Percentiles rank a stretch among this genome's conserved stretches.
phyloP scores from a whole-genome alignment of 192 early-diverging fungal genomes.

The Coemansia sp. region DNA sequence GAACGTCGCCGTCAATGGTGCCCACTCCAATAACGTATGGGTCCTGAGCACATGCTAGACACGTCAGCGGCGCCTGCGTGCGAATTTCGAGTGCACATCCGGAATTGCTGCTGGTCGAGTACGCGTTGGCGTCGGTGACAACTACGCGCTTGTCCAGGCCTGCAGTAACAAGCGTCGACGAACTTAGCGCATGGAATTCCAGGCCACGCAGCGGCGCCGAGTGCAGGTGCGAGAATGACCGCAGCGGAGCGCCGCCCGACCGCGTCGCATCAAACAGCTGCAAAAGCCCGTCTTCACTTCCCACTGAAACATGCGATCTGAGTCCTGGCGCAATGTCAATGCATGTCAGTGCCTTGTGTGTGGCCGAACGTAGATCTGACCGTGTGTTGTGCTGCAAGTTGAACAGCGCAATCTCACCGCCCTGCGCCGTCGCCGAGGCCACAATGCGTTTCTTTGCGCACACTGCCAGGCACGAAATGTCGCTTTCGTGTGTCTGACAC shows the following conservation, averaged over 20 bases:
- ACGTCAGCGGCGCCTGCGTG: slow-evolving; percentile 27
- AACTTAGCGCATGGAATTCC: slow-evolving; percentile 20
- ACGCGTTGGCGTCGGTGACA: slow-evolving; percentile 26
- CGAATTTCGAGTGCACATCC: slow-evolving; percentile 7
- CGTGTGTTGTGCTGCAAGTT: slow-evolving; percentile 46
- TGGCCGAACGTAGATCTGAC: slow-evolving; percentile 36
- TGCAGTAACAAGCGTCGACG: slow-evolving; percentile 14
- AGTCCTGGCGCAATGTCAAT: slow-evolving; percentile 30
- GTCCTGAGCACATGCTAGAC: slow-evolving; percentile 21
- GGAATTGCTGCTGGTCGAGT: slow-evolving; percentile 1
- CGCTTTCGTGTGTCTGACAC: slow-evolving; percentile 47
- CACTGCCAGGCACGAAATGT: slow-evolving; percentile 48
- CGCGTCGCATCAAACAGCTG: slow-evolving; percentile 51
- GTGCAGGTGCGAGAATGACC: slow-evolving; percentile 30
- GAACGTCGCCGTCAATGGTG: slow-evolving; percentile 40
- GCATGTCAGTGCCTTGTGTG: slow-evolving; percentile 38
- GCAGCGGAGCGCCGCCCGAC: slow-evolving; percentile 22
- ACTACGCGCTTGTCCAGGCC: slow-evolving; percentile 38
- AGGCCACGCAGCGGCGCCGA: slow-evolving; percentile 38
- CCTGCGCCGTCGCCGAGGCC: slow-evolving; percentile 35
- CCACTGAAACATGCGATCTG: slow-evolving; percentile 32
- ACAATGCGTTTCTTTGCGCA: slow-evolving; percentile 33
- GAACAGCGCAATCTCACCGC: slow-evolving; percentile 47
- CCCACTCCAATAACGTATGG: slow-evolving; percentile 23
- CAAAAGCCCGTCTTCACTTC: slow-evolving; percentile 47